Evolutionary conservation across 2,329 filamentous ascomycete species (phyloP).

Genomic region (Phoma sp.): DNA sequence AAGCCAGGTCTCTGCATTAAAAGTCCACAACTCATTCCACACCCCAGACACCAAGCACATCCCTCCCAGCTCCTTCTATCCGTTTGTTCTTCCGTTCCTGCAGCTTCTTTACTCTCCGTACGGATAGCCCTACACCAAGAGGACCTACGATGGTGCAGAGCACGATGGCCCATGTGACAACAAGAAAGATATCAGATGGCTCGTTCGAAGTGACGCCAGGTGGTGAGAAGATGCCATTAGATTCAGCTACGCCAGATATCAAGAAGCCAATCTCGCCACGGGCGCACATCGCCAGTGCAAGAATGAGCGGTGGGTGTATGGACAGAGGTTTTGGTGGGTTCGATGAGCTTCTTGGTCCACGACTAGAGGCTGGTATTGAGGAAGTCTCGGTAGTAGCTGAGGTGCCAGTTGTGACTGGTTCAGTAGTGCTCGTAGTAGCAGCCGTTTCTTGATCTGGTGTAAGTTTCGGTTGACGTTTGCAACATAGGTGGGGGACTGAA

Average conservation of each 20-base stretch:
- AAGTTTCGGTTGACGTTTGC: constrained; percentile 14
- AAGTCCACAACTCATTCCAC: constrained; percentile 31
- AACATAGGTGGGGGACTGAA: constrained; percentile 33
- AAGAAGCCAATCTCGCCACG: constrained; percentile 83
- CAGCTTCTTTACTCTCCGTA: constrained; percentile 54
- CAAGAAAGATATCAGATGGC: constrained; percentile 58
- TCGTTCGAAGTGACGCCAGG: constrained; percentile 15
- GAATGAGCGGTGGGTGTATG: constrained; percentile 69
- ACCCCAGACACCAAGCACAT: constrained; percentile 56
- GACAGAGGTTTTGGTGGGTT: constrained; percentile 60
- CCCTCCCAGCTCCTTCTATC: constrained; percentile 43
- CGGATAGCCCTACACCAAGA: constrained; percentile 58
- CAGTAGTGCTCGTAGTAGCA: not conserved
- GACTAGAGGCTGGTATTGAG: constrained; percentile 4
- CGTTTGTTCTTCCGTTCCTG: constrained; percentile 41
- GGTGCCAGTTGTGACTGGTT: not conserved
- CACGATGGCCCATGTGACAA: constrained; percentile 64
- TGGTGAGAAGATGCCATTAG: constrained; percentile 55
- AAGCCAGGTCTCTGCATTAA: not conserved
- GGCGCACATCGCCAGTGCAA: constrained; percentile 74
- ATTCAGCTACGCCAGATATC: constrained; percentile 72
- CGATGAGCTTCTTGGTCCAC: constrained; percentile 21
- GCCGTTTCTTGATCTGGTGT: not conserved
- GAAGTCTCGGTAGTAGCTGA: not conserved
- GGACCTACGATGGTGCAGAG: constrained; percentile 64